phyloP scores from a whole-genome alignment of 306 rosid genomes.

The Alnus glutinosa region DNA sequence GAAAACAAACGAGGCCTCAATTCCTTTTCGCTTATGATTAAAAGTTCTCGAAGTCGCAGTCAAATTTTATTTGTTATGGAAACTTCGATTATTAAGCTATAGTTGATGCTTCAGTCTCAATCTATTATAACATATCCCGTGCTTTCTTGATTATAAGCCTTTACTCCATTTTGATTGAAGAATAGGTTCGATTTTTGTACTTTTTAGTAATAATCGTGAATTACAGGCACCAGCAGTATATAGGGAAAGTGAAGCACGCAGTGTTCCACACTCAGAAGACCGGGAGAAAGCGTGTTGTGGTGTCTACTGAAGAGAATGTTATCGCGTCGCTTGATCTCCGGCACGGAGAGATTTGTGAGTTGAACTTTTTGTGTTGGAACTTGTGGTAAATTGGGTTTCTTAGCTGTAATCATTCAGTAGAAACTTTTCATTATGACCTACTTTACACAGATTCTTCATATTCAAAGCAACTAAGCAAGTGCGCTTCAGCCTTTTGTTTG shows the following conservation, averaged over 20 bases:
- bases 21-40: slow-evolving; percentile 12
- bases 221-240: slow-evolving; percentile 86
- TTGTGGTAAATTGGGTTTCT: background rate
- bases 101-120: background rate
- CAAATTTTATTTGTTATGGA: slow-evolving; percentile 5
- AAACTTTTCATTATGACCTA: background rate
- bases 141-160: background rate
- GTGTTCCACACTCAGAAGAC: slow-evolving; percentile 88
- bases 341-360: slow-evolving; percentile 91
- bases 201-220: slow-evolving; percentile 8
- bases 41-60: background rate
- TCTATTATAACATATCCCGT: background rate
- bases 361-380: background rate
- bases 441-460: background rate
- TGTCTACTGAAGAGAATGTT: slow-evolving; percentile 92
- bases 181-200: slow-evolving; percentile 6
- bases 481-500: background rate
- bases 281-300: slow-evolving; percentile 90
- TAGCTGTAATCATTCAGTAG: background rate
- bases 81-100: background rate
- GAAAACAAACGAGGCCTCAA: slow-evolving; percentile 8
- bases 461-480: background rate
- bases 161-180: background rate
- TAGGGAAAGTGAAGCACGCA: slow-evolving; percentile 92
- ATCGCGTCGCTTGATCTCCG: slow-evolving; percentile 99